Conservation (phyloP, 164 flowering plant species). For the Dillenia turbinata region DNA sequence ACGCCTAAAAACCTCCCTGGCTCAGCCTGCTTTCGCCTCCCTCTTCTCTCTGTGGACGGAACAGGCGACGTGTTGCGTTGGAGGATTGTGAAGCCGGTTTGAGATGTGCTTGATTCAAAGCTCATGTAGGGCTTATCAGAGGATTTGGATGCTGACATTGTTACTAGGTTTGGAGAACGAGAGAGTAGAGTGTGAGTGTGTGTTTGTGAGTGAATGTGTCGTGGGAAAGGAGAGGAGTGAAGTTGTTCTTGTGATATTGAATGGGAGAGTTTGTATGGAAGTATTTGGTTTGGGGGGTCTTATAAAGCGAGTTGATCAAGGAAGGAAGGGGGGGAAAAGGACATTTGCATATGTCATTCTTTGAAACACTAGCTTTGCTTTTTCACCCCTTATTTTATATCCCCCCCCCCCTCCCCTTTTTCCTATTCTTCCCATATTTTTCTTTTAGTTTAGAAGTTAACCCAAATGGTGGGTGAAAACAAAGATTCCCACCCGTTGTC, state of each 20-base stretch:
- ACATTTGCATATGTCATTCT: constrained; percentile 31
- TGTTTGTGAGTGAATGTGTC: neutral
- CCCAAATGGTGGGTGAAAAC: neutral
- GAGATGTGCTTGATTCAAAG: constrained; percentile 16
- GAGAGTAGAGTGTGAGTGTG: constrained; percentile 2
- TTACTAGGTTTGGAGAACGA: neutral
- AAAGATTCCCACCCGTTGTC: neutral
- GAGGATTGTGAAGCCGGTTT: constrained; percentile 41
- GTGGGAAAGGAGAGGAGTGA: constrained; percentile 8
- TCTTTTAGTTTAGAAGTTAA: constrained; percentile 3
- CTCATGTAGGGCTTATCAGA: constrained; percentile 25
- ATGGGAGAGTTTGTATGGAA: constrained; percentile 6
- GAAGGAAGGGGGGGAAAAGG: constrained; percentile 17
- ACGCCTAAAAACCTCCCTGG: constrained; percentile 95
- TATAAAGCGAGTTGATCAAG: constrained; percentile 30
- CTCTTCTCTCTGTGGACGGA: constrained; percentile 50
- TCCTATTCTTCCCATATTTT: neutral
- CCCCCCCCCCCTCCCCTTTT: too few relatives aligned
- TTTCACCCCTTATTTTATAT: constrained; percentile 4
- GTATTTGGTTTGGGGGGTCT: constrained; percentile 13
- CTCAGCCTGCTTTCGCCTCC: constrained; percentile 68
- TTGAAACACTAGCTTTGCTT: constrained; percentile 20
- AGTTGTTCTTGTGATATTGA: neutral
- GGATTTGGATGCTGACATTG: constrained; percentile 43
- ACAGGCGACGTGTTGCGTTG: constrained; percentile 45